Evolutionary conservation across 2,329 filamentous ascomycete species (phyloP), one percentile per base, ranked within the genome.

Genomic region (Acephala macrosclerotiorum): DNA sequence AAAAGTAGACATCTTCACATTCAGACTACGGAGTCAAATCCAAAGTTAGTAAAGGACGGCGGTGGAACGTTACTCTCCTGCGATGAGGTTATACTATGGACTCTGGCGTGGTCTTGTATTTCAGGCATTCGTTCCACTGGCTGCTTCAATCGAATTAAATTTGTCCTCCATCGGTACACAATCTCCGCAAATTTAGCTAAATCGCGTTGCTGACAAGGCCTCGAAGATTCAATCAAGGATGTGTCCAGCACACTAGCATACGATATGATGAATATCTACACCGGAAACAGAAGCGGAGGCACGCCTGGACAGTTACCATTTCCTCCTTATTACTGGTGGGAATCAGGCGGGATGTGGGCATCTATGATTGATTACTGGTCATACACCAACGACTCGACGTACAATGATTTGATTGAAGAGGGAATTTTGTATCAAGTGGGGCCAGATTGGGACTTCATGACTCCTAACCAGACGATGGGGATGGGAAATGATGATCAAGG

Each of bases 291-390:
- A 29, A 77, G 80, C 14, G 82, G 81, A 42, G 79, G 83, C 62
- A 78, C 80, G 38, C 82, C 83, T 0, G 83, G 83, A 36, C 80
- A 82, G 63, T 67, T 87, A 60, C 79, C 82, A 45, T 69, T 77
- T 4, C 71, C 72, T 11, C 65, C 69, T 12, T 72, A 73, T 59
- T 75, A 68, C 58, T 73, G 73, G 72, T 75, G 73, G 72, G 68
- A 74, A 63, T 47, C 60, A 8, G 73, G 73, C 16, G 71, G 89
- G 84, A 87, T 94, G 81, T 82, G 53, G 36, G 85, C 83, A 36
- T 57, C 36, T 47, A 80, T 95, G 60, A 65, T 96, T 63, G 91
- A 95, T 72, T 96, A 95, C 77, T 96, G 91, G 91, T 91, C 89
- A 74, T 91, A 92, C 76, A 94, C 91, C 0, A 88, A 88, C 29